These are phyloP conservation scores for Hibiscus mutabilis DNA, from an alignment of 345 rosid genomes.

Conservation along the genomic window DNA sequence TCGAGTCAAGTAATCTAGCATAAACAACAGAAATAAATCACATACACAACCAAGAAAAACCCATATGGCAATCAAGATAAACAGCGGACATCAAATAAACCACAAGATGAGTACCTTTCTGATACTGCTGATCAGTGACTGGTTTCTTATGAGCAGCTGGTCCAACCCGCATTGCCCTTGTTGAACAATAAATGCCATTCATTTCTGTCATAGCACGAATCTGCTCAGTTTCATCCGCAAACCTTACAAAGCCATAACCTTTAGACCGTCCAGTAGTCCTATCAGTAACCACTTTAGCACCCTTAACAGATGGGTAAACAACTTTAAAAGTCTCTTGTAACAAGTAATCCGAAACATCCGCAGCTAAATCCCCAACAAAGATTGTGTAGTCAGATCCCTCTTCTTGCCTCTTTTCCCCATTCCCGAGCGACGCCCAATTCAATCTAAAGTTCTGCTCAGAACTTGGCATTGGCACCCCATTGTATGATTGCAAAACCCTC, in stretches of 20 bases:
- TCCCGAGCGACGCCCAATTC: slow-evolving; percentile 84
- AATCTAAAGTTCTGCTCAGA: slow-evolving; percentile 69
- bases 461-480: slow-evolving; percentile 70
- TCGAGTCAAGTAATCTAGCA: slow-evolving; percentile 7
- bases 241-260: slow-evolving; percentile 95
- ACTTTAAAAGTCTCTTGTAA: slow-evolving; percentile 71
- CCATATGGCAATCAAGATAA: slow-evolving; percentile 7
- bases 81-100: not conserved
- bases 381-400: slow-evolving; percentile 78
- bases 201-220: slow-evolving; percentile 82
- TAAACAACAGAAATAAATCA: not conserved
- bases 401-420: slow-evolving; percentile 82
- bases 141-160: slow-evolving; percentile 6
- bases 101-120: slow-evolving; percentile 11
- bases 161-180: slow-evolving; percentile 38
- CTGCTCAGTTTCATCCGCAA: slow-evolving; percentile 80
- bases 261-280: slow-evolving; percentile 85
- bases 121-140: slow-evolving; percentile 2
- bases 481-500: slow-evolving; percentile 62
- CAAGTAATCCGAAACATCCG: slow-evolving; percentile 74
- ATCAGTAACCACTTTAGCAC: slow-evolving; percentile 88
- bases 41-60: slow-evolving; percentile 3
- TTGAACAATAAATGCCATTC: slow-evolving; percentile 78
- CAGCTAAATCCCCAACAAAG: slow-evolving; percentile 93
- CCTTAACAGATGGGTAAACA: slow-evolving; percentile 61